phyloP scores from a whole-genome alignment of 352 stramenopile species.

The Globisporangium acanthophoron region DNA sequence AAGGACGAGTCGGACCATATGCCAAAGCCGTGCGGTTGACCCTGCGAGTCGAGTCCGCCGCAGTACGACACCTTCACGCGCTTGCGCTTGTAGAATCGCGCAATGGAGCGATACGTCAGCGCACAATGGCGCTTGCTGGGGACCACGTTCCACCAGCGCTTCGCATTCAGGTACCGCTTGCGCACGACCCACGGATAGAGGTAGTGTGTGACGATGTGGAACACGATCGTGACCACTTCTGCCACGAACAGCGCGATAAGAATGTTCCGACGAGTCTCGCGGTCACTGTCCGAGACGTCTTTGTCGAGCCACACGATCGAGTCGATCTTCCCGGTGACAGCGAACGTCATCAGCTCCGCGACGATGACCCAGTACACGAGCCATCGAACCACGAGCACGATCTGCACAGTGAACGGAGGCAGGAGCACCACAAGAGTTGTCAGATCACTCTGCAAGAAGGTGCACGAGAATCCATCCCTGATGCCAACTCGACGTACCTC shows the following conservation, averaged over 20 bases:
- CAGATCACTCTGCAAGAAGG: no score
- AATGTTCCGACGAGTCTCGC: constrained; percentile 20
- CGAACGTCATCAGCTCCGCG: constrained; percentile 23
- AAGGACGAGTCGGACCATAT: constrained; percentile 59
- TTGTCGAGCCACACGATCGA: constrained; percentile 21
- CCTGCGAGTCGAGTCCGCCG: constrained; percentile 35
- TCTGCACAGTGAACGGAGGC: constrained; percentile 6
- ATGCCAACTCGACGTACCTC: constrained; percentile 2
- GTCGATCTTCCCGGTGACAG: constrained; percentile 16
- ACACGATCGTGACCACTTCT: constrained; percentile 35
- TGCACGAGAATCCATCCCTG: no score
- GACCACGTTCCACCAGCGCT: constrained; percentile 36
- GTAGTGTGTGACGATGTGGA: constrained; percentile 42
- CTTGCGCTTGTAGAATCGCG: constrained; percentile 21
- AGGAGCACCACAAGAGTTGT: no score
- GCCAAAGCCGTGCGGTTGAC: constrained; percentile 47
- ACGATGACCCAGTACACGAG: constrained; percentile 50
- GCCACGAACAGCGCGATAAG: constrained; percentile 24
- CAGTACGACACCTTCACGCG: constrained; percentile 39
- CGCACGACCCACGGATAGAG: constrained; percentile 45
- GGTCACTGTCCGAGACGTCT: constrained; percentile 21
- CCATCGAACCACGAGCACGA: constrained; percentile 47
- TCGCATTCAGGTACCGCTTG: constrained; percentile 23
- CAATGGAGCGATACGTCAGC: constrained; percentile 25
- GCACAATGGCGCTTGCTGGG: constrained; percentile 11